These are phyloP conservation scores for Prosopis cineraria DNA, from an alignment of 306 rosid species.

Conservation along the genomic window DNA sequence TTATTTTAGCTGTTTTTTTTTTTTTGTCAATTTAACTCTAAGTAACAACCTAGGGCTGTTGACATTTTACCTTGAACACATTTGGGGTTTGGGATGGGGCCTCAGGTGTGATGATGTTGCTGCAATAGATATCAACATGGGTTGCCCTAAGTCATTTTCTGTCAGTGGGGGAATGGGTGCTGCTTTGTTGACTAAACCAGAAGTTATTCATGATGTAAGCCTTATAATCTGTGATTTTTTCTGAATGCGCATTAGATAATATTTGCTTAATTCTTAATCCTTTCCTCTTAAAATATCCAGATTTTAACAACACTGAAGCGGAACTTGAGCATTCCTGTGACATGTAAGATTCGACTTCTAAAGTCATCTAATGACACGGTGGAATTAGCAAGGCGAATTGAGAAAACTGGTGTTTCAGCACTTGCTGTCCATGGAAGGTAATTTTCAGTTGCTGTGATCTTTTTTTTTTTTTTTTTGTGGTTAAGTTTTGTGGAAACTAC, in stretches of 20 bases:
- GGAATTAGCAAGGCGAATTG: slow-evolving; percentile 81
- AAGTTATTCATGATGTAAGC: slow-evolving; percentile 82
- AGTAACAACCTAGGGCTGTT: background rate
- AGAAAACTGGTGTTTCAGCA: slow-evolving; percentile 90
- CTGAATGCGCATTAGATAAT: slow-evolving; percentile 16
- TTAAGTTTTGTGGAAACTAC: background rate
- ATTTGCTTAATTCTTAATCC: slow-evolving; percentile 27
- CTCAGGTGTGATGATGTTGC: slow-evolving; percentile 82
- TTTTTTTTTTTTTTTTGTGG: background rate
- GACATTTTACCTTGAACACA: slow-evolving; percentile 8
- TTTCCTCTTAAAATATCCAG: slow-evolving; percentile 44
- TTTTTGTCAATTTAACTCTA: background rate
- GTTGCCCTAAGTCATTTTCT: slow-evolving; percentile 91
- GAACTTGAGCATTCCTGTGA: slow-evolving; percentile 78
- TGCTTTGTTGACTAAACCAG: slow-evolving; percentile 75
- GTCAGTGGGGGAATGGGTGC: slow-evolving; percentile 96
- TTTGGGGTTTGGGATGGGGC: slow-evolving; percentile 14
- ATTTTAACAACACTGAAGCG: slow-evolving; percentile 85
- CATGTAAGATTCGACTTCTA: slow-evolving; percentile 87
- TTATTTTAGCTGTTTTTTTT: background rate
- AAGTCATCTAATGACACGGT: slow-evolving; percentile 74
- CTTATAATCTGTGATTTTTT: slow-evolving; percentile 10
- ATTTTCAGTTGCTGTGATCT: slow-evolving; percentile 25
- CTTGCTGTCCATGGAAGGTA: slow-evolving; percentile 94
- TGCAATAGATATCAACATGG: slow-evolving; percentile 93